Percentiles rank a stretch among this genome's conserved stretches.
These are phyloP conservation scores for Zanthoxylum bungeanum DNA, from an alignment of 345 rosid species.

Conservation along the genomic window DNA sequence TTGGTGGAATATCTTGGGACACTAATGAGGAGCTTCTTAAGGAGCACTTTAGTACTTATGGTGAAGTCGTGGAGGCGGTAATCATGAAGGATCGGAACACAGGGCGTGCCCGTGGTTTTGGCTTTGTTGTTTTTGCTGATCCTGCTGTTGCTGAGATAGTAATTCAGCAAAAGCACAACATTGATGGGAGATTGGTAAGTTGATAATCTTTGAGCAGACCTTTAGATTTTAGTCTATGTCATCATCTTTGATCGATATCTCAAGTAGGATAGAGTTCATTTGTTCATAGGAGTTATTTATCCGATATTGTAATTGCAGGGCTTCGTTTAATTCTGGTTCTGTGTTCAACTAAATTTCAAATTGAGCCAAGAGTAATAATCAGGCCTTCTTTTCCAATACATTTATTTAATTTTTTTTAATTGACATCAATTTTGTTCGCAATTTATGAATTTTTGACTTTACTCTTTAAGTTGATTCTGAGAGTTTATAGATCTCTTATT, in stretches of 20 bases:
- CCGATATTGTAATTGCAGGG: slow-evolving; percentile 38
- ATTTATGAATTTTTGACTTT: background rate
- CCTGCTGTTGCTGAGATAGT: slow-evolving; percentile 88
- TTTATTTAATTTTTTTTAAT: slow-evolving; percentile 10
- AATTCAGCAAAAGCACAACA: slow-evolving; percentile 76
- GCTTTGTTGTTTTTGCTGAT: slow-evolving; percentile 91
- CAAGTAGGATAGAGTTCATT: slow-evolving; percentile 12
- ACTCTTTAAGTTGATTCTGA: slow-evolving; percentile 5
- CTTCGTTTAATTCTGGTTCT: slow-evolving; percentile 26
- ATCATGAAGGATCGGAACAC: slow-evolving; percentile 98
- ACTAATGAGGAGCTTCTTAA: slow-evolving; percentile 90
- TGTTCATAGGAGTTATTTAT: slow-evolving; percentile 19
- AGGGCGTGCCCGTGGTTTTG: slow-evolving; percentile 98
- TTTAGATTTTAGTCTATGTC: slow-evolving; percentile 3
- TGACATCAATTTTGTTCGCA: slow-evolving; percentile 7
- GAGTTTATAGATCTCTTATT: background rate
- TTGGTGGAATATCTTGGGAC: slow-evolving; percentile 99
- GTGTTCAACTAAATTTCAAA: slow-evolving; percentile 28
- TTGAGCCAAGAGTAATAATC: slow-evolving; percentile 23
- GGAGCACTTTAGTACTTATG: slow-evolving; percentile 82
- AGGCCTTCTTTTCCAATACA: slow-evolving; percentile 10
- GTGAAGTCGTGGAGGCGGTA: slow-evolving; percentile 94
- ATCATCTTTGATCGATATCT: slow-evolving; percentile 6
- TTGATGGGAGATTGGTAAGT: slow-evolving; percentile 92
- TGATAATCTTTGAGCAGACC: slow-evolving; percentile 10